Evolutionary conservation across 2,329 filamentous ascomycete genomes (phyloP).

Genomic region (Orbilia ellipsospora): DNA sequence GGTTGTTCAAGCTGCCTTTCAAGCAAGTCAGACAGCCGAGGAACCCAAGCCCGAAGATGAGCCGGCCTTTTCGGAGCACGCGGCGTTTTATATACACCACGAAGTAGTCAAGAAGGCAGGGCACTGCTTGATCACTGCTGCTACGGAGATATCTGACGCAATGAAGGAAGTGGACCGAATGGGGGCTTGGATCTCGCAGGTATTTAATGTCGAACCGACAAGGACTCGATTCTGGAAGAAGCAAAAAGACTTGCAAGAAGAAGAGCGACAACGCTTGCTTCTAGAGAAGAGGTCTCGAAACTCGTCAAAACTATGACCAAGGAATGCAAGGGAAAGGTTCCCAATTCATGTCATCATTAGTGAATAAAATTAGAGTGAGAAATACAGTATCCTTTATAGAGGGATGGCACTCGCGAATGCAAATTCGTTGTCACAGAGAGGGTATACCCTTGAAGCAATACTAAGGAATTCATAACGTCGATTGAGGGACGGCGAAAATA

Average conservation of each 20-base stretch:
- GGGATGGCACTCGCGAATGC: no score
- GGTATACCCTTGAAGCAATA: no score
- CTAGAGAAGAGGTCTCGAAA: background rate
- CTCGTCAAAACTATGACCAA: constrained; percentile 13
- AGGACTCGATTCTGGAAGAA: constrained; percentile 20
- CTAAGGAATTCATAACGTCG: no score
- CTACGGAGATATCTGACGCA: constrained; percentile 7
- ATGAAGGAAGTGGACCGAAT: constrained; percentile 33
- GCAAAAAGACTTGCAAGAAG: background rate
- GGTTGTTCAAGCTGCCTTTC: background rate
- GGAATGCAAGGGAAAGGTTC: background rate
- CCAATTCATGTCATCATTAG: no score
- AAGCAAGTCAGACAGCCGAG: background rate
- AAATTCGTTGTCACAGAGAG: no score
- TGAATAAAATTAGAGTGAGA: background rate
- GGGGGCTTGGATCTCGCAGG: constrained; percentile 19
- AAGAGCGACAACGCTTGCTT: background rate
- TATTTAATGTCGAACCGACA: constrained; percentile 12
- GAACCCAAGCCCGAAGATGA: background rate
- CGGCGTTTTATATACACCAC: constrained; percentile 28
- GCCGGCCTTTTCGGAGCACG: background rate
- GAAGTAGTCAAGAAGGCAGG: constrained; percentile 21
- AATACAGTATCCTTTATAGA: no score
- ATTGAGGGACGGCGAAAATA: no score
- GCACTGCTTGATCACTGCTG: constrained; percentile 32